A percentile compares a stretch with the other conserved stretches of the same genome.
Conservation (phyloP, 2,329 filamentous ascomycete species). For the Sporothrix protearum region DNA sequence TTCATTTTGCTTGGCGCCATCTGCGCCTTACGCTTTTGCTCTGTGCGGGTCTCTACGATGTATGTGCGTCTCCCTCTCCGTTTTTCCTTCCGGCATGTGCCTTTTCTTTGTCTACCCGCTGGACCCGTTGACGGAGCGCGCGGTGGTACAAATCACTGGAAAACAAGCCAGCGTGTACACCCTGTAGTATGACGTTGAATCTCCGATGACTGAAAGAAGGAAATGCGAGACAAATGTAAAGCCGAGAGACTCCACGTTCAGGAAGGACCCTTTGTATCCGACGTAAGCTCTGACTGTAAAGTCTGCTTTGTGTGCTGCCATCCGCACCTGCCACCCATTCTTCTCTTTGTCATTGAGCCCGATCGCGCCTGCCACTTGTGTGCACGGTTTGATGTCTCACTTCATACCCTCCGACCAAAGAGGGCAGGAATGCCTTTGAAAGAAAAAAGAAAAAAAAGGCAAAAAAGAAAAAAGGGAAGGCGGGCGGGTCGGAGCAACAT, state of each 20-base stretch:
- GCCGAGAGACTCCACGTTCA: background rate
- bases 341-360: constrained; percentile 4
- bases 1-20: background rate
- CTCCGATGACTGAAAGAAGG: background rate
- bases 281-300: background rate
- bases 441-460: background rate
- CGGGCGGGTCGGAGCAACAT: background rate
- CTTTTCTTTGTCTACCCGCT: background rate
- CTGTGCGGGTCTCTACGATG: no score
- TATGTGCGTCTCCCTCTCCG: background rate
- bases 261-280: background rate
- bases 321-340: background rate
- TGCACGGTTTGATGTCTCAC: background rate
- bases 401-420: background rate
- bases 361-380: background rate
- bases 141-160: background rate
- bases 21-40: background rate
- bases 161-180: background rate
- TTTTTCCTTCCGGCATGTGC: background rate
- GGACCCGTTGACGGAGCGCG: background rate
- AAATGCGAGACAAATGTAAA: background rate
- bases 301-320: background rate
- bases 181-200: background rate
- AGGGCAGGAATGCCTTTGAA: background rate
- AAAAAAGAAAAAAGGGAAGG: background rate